phyloP scores from a whole-genome alignment of 352 stramenopile species.

The Globisporangium lucens region DNA sequence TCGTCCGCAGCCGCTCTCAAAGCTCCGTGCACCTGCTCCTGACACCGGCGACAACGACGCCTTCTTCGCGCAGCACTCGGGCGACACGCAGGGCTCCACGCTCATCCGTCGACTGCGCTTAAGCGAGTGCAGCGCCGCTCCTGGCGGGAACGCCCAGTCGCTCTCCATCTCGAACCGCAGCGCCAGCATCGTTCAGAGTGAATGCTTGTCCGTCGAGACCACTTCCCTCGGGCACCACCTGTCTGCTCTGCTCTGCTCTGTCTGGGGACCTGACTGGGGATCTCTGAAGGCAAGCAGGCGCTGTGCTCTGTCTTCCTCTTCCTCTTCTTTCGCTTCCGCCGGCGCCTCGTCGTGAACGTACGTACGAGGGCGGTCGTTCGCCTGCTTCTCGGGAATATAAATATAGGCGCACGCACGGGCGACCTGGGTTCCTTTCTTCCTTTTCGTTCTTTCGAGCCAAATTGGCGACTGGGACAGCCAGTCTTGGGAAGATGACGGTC shows the following conservation, averaged over 20 bases:
- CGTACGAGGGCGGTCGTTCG: no score
- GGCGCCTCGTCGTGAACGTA: no score
- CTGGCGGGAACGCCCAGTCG: background rate
- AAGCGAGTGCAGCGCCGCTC: background rate
- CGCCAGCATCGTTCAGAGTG: constrained; percentile 8
- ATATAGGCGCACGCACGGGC: no score
- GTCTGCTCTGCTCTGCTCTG: background rate
- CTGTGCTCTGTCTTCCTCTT: no score
- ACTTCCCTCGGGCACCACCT: constrained; percentile 20
- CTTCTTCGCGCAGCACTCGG: background rate
- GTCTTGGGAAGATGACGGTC: no score
- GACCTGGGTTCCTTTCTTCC: no score
- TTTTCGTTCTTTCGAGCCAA: no score
- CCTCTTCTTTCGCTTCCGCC: no score
- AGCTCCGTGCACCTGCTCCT: background rate
- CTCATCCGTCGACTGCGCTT: constrained; percentile 11
- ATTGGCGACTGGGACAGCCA: no score
- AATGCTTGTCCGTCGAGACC: constrained; percentile 20
- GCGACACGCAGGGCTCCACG: constrained; percentile 1
- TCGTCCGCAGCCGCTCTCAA: constrained; percentile 9
- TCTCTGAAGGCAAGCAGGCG: no score
- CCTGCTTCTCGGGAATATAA: no score
- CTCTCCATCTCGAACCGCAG: constrained; percentile 14
- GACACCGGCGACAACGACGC: background rate
- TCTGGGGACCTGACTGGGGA: no score